Percentiles rank a stretch among this genome's conserved stretches.
Conservation (phyloP, 331 rosid species). For the Saraca asoca region DNA sequence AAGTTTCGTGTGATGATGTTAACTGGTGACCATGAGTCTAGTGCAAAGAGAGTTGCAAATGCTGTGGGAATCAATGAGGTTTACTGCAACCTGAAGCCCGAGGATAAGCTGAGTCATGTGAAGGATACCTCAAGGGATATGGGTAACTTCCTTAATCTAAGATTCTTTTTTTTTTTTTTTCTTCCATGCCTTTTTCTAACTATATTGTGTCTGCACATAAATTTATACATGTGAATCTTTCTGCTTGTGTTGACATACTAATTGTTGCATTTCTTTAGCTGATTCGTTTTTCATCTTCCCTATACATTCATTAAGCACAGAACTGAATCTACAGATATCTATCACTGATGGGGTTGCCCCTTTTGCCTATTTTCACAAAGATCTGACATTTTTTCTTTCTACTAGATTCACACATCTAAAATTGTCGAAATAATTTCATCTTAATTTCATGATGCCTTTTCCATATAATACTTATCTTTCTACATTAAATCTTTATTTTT, state of each 20-base stretch:
- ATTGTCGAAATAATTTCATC: not conserved
- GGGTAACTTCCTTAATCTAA: slow-evolving; percentile 51
- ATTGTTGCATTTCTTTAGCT: slow-evolving; percentile 5
- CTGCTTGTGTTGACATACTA: not conserved
- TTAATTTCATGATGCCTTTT: slow-evolving; percentile 22
- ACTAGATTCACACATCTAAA: slow-evolving; percentile 8
- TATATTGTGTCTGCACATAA: slow-evolving; percentile 9
- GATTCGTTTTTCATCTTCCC: not conserved
- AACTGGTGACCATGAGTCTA: slow-evolving; percentile 88
- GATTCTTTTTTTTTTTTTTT: slow-evolving; percentile 4
- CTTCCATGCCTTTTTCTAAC: no score
- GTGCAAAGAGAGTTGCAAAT: slow-evolving; percentile 89
- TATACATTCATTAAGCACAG: not conserved
- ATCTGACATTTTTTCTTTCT: not conserved
- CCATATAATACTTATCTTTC: not conserved
- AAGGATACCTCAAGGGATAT: slow-evolving; percentile 82
- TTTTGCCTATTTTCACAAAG: not conserved
- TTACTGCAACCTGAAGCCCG: slow-evolving; percentile 89
- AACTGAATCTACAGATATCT: not conserved
- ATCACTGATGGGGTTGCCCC: not conserved
- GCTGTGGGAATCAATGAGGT: slow-evolving; percentile 87
- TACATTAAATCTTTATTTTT: not conserved
- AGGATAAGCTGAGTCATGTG: slow-evolving; percentile 88
- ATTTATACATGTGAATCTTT: slow-evolving; percentile 23
- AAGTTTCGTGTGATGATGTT: slow-evolving; percentile 86